Evolutionary conservation across 371 early-diverging fungal species (phyloP), one percentile per base, ranked within the genome.

Genomic region (Capniomyces stellatus): DNA sequence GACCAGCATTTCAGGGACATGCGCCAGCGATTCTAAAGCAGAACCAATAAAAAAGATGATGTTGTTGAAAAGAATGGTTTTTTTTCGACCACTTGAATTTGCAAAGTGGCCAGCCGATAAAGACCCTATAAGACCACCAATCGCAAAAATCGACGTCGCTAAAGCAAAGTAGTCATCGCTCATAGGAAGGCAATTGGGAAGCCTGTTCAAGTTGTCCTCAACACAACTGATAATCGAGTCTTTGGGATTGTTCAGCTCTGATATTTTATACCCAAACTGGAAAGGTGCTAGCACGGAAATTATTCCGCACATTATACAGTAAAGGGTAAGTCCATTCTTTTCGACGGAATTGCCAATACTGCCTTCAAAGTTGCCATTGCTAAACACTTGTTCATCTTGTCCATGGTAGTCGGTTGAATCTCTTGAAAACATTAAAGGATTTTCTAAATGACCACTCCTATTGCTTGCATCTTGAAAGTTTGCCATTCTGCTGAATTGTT

Each of bases 121-220:
- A 1, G 86, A 85, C 13, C 92, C 93, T 0, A 85, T 2, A 22
- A 92, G 66, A 0, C 92, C 95, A 46, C 92, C 91, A 1, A 82
- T 67, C 0, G 75, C 75, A 55, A 87, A 69, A 43, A 82, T 71
- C 15, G 85, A 75, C 1, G 83, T 83, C 0, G 82, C 76, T 8
- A 86, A 58, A 2, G 78, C 75, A 62, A 75, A 90, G 59, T 76
- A 64, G 8, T 70, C 64, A 66, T 84, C 83, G 28, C 74, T 63
- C 92, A 92, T 87, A 10, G 81, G 81, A 49, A 93, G 77, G 61
- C 91, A 92, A 15, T 66, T 55, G 1, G 83, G 85, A n/a, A 87
- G 65, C 46, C 57, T 41, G 19, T 35, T 15, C 24, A 18, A 19
- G 41, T 29, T 21, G 56, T 24, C 31, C 13, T 12, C 29, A 30